Evolutionary conservation across 805 yeast genomes (phyloP).

Genomic region (Jamesozyma rosinii): DNA sequence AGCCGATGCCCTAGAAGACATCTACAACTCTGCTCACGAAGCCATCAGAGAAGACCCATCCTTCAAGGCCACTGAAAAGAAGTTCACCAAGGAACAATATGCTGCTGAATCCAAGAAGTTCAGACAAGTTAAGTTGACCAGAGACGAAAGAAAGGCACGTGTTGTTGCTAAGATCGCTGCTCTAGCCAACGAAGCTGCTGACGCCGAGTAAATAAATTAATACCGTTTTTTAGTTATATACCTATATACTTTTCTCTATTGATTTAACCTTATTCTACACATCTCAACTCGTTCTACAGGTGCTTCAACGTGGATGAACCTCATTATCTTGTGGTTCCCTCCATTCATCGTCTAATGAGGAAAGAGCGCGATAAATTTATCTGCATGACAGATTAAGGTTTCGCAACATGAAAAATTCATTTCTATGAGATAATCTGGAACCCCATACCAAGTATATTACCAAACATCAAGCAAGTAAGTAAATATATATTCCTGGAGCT

Average conservation of each 20-base stretch:
- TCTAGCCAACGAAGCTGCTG: slow-evolving; percentile 41
- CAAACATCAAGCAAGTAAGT: too few relatives aligned
- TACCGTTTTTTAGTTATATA: slow-evolving; percentile 1
- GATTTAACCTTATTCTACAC: slow-evolving; percentile 1
- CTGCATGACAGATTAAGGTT: too few relatives aligned
- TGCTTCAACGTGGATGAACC: too few relatives aligned
- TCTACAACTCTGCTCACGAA: slow-evolving; percentile 90
- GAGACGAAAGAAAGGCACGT: slow-evolving; percentile 81
- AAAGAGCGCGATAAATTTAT: too few relatives aligned
- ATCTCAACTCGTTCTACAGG: too few relatives aligned
- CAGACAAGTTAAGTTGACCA: slow-evolving; percentile 82
- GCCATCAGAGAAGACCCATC: slow-evolving; percentile 93
- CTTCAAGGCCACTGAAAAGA: slow-evolving; percentile 80
- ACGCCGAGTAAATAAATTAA: slow-evolving; percentile 15
- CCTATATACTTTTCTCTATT: background rate
- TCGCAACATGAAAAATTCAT: too few relatives aligned
- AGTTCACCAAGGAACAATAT: slow-evolving; percentile 95
- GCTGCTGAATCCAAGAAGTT: slow-evolving; percentile 93
- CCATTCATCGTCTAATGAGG: too few relatives aligned
- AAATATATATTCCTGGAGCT: too few relatives aligned
- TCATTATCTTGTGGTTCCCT: too few relatives aligned
- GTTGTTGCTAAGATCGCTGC: slow-evolving; percentile 91
- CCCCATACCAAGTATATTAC: too few relatives aligned
- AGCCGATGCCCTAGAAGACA: slow-evolving; percentile 92
- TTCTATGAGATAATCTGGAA: too few relatives aligned